Evolutionary conservation across 805 yeast genomes (phyloP).

Genomic region (Brettanomyces bruxellensis): DNA sequence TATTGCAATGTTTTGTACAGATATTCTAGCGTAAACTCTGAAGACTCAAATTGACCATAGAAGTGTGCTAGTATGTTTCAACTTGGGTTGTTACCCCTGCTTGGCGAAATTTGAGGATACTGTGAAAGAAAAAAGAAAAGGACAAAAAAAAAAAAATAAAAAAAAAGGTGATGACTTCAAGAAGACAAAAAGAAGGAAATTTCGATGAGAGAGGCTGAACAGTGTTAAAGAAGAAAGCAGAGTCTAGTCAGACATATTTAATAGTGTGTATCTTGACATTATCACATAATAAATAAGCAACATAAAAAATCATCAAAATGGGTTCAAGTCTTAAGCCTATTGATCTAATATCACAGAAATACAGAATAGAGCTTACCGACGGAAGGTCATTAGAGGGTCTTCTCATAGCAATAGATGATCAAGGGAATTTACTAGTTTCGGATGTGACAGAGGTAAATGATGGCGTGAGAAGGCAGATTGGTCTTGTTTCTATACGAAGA

Average conservation of each 20-base stretch:
- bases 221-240: no score
- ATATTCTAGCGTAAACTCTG: no score
- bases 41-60: no score
- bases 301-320: not conserved
- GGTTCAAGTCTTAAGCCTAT: conserved; percentile 16
- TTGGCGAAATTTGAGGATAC: no score
- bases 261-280: not conserved
- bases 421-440: conserved; percentile 31
- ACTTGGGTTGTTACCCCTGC: no score
- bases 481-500: conserved; percentile 46
- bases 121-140: no score
- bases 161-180: no score
- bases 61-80: no score
- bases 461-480: conserved; percentile 30
- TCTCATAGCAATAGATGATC: conserved; percentile 35
- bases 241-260: no score
- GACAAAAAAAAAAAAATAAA: not conserved
- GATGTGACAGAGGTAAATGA: conserved; percentile 26
- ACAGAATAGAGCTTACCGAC: conserved; percentile 19
- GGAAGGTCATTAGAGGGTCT: conserved; percentile 28
- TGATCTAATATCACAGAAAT: conserved; percentile 26
- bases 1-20: not conserved
- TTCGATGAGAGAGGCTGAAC: no score
- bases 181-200: no score
- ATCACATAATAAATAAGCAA: conserved; percentile 2